These are phyloP conservation scores for Rhodotorula babjevae DNA, from an alignment of 768 basidiomycete species.

Conservation along the genomic window DNA sequence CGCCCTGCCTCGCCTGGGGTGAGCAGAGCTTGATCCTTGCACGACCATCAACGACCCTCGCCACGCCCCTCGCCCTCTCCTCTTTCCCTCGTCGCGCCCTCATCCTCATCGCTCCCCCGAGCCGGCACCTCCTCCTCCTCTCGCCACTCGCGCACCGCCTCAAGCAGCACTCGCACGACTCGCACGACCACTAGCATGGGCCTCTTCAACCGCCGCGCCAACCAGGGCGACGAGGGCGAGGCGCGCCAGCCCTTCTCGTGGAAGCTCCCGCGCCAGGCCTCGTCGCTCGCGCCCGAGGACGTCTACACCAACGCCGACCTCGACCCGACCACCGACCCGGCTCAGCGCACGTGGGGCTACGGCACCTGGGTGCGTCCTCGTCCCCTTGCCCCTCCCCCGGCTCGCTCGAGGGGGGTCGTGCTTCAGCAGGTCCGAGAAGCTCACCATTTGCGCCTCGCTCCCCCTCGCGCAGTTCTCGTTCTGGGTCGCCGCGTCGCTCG, in stretches of 20 bases:
- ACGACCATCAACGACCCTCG: no score
- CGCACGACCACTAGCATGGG: neutral
- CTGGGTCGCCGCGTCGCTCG: constrained; percentile 34
- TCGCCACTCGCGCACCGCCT: neutral
- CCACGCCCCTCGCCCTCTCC: no score
- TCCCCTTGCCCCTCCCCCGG: neutral
- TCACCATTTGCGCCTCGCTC: neutral
- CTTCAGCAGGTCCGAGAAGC: no score
- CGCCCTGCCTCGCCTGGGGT: no score
- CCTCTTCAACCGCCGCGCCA: neutral
- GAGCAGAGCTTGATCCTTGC: no score
- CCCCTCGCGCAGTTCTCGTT: constrained; percentile 14
- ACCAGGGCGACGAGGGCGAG: neutral
- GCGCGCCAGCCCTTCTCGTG: neutral
- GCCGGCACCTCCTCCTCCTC: neutral
- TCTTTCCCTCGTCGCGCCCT: no score
- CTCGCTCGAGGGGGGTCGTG: neutral
- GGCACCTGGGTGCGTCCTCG: constrained; percentile 16
- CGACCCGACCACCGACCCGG: constrained; percentile 24
- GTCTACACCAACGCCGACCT: constrained; percentile 36
- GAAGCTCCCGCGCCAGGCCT: constrained; percentile 19
- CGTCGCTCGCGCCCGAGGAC: constrained; percentile 30
- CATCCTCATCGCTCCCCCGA: no score
- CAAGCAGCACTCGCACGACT: neutral
- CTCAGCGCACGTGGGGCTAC: constrained; percentile 28